Base-by-base conservation (phyloP, 768 basidiomycete genomes). In the Tylopilus rubrobrunneus region DNA sequence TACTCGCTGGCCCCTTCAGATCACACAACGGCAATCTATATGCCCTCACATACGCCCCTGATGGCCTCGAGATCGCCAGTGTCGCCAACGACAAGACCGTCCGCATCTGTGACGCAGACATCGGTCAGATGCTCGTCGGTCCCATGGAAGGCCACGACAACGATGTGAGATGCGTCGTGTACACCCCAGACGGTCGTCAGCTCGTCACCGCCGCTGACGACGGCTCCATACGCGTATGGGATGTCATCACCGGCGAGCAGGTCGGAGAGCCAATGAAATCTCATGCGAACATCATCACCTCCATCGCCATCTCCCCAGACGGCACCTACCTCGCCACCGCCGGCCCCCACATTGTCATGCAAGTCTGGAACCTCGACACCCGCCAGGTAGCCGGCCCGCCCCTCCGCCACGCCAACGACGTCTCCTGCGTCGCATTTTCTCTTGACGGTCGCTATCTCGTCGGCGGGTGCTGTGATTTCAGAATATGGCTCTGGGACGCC, bases 1-100 rank as follows among this genome's bases (percentile, higher is more conserved):
- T 65, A 48, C 53, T 63, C 53, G 55, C 57, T 48, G 67, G 63
- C 45, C 67, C 61, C 7, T 67, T 71, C 55, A 56, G 62, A 43
- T 67, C 63, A 29, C 66, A 67, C 66, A 62, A 66, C 52, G 63
- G 63, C 63, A 67, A 66, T 51, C 63, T 66, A 8, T 68, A 67
- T 48, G 56, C 66, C 53, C 59, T 67, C 79, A 48, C 82, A 72
- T 81, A 55, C 23, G 58, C 58, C 51, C 65, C 66, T 33, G 66
- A 67, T 25, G 63, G 66, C 28, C 66, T 65, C 62, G 66, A 68
- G 41, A 67, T 67, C 56, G 64, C 61, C 42, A 67, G 63, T 59
- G 65, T 61, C 8, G 62, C 70, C 23, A 66, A 62, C 51, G 70
- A 71, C 62, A 63, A 60, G 29, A 65, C 69, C 1, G 54, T 69